phyloP scores from a whole-genome alignment of 2,329 filamentous ascomycete species.

The Hirsutella minnesotensis region DNA sequence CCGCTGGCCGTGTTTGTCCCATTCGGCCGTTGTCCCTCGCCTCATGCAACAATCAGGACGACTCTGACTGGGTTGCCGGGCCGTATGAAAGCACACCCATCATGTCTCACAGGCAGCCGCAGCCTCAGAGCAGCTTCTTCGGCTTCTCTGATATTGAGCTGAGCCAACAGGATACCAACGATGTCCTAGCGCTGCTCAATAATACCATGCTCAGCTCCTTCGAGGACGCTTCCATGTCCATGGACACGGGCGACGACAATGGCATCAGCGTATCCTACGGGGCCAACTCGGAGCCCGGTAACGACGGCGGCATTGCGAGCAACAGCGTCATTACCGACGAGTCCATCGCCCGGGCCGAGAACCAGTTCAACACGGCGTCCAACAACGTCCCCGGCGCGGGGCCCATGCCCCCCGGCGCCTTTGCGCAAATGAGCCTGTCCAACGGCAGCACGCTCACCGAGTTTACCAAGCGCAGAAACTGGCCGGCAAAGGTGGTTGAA shows the following conservation, averaged over 20 bases:
- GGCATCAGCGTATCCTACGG: conserved; percentile 7
- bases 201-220: conserved; percentile 25
- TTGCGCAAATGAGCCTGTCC: conserved; percentile 19
- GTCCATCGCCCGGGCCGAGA: conserved; percentile 19
- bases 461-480: conserved; percentile 55
- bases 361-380: conserved; percentile 20
- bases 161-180: conserved; percentile 18
- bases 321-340: conserved; percentile 14
- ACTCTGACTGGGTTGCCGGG: neutral
- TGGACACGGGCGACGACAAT: conserved; percentile 23
- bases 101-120: conserved; percentile 7
- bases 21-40: neutral
- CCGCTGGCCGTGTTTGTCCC: neutral
- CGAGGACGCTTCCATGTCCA: conserved; percentile 28
- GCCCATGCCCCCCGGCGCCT: conserved; percentile 27
- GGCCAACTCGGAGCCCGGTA: conserved; percentile 10
- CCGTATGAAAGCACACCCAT: conserved; percentile 1
- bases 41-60: neutral
- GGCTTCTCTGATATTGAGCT: conserved; percentile 4
- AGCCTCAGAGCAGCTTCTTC: conserved; percentile 9
- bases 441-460: conserved; percentile 38
- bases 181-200: conserved; percentile 33
- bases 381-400: conserved; percentile 29
- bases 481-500: conserved; percentile 81
- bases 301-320: conserved; percentile 6